Evolutionary conservation across 176 grass and related monocot species (phyloP).

Genomic region (Triticum aestivum): IWGSC_CS_RefSeq_v2.1 NC_057794.1:565119313-565119812

Average conservation of each 20-base stretch:
- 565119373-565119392: no score
- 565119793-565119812: no score
- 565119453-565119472: no score
- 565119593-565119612: not conserved
- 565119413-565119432: no score
- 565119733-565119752: not conserved
- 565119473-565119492: no score
- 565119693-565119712: not conserved
- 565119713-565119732: no score
- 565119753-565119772: not conserved
- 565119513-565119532: not conserved
- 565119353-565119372: not conserved
- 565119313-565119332: no score
- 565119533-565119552: not conserved
- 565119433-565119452: no score
- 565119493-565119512: not conserved
- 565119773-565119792: not conserved
- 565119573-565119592: not conserved
- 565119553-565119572: not conserved
- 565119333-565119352: not conserved
- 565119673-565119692: not conserved
- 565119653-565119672: slow-evolving; percentile 6
- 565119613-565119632: not conserved
- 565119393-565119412: no score
- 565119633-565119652: slow-evolving; percentile 30